Conservation (phyloP, 2,329 filamentous ascomycete genomes). For the Pseudogymnoascus sp. region DNA sequence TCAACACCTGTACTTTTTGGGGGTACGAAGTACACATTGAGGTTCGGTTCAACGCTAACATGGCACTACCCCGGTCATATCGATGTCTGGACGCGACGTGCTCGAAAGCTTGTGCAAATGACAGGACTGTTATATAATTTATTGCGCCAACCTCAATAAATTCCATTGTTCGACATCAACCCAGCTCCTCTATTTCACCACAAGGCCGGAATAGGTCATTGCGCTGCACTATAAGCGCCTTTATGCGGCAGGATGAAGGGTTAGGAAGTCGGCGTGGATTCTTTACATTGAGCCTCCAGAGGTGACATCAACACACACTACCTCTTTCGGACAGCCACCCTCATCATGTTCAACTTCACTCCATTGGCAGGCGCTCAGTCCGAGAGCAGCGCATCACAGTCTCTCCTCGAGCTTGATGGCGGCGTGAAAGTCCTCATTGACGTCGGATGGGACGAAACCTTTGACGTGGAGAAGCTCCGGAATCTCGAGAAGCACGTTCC, state of each 20-base stretch:
- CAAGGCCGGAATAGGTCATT: not conserved
- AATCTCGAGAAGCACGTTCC: slow-evolving; percentile 92
- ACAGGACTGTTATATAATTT: slow-evolving; percentile 6
- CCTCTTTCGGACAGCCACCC: not conserved
- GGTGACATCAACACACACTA: not conserved
- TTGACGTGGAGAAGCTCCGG: slow-evolving; percentile 73
- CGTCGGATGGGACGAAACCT: slow-evolving; percentile 91
- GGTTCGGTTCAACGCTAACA: slow-evolving; percentile 8
- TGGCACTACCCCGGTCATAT: not conserved
- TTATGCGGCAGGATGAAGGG: slow-evolving; percentile 6
- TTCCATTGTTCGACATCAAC: not conserved
- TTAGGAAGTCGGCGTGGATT: not conserved
- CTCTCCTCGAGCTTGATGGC: slow-evolving; percentile 92
- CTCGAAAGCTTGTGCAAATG: slow-evolving; percentile 4
- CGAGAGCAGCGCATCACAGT: slow-evolving; percentile 80
- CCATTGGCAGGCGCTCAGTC: slow-evolving; percentile 87
- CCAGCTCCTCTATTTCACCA: not conserved
- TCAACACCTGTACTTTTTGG: slow-evolving; percentile 9
- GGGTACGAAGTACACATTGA: slow-evolving; percentile 6
- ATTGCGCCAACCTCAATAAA: slow-evolving; percentile 2
- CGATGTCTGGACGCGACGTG: not conserved
- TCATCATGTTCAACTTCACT: slow-evolving; percentile 89
- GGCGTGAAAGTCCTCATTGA: slow-evolving; percentile 93
- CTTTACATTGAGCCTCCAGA: not conserved
- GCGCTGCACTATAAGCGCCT: not conserved